phyloP scores from a whole-genome alignment of 1,284 basidiomycete species.

The Caloboletus inedulis region DNA sequence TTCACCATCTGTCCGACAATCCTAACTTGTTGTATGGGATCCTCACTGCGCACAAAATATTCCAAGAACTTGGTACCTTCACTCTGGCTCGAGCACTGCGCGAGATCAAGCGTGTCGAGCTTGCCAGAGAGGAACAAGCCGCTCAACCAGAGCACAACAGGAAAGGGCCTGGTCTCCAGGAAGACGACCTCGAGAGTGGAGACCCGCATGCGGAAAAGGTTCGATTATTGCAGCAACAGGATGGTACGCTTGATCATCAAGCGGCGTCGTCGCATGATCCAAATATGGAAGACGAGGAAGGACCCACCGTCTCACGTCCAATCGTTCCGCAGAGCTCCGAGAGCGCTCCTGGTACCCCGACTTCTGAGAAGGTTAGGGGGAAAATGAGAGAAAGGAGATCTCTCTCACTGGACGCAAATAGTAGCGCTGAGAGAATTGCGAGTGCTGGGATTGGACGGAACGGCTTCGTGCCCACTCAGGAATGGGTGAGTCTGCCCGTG shows the following conservation, averaged over 20 bases:
- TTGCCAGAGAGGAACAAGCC: slow-evolving; percentile 66
- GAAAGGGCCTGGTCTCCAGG: slow-evolving; percentile 30
- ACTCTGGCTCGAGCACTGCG: slow-evolving; percentile 79
- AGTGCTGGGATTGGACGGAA: slow-evolving; percentile 73
- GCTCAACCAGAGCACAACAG: slow-evolving; percentile 38
- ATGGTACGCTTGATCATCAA: slow-evolving; percentile 22
- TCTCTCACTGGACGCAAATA: slow-evolving; percentile 54
- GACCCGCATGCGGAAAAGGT: slow-evolving; percentile 56
- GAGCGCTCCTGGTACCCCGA: slow-evolving; percentile 32
- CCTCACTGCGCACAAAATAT: slow-evolving; percentile 74
- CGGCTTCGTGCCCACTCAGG: slow-evolving; percentile 90
- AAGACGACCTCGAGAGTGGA: slow-evolving; percentile 32
- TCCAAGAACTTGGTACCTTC: slow-evolving; percentile 88
- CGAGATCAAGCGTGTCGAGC: slow-evolving; percentile 75
- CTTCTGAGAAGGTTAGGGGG: slow-evolving; percentile 83
- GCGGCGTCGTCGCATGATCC: slow-evolving; percentile 23
- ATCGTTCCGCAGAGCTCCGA: slow-evolving; percentile 45
- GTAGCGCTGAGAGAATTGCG: slow-evolving; percentile 61
- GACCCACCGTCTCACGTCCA: slow-evolving; percentile 24
- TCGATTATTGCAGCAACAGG: slow-evolving; percentile 51
- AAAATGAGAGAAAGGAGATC: slow-evolving; percentile 78
- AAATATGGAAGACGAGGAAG: slow-evolving; percentile 31
- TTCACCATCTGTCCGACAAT: slow-evolving; percentile 72
- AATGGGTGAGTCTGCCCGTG: slow-evolving; percentile 68
- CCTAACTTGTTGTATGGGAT: slow-evolving; percentile 87